Evolutionary conservation across 306 rosid genomes (phyloP).

Genomic region (Malus sieversii): DNA sequence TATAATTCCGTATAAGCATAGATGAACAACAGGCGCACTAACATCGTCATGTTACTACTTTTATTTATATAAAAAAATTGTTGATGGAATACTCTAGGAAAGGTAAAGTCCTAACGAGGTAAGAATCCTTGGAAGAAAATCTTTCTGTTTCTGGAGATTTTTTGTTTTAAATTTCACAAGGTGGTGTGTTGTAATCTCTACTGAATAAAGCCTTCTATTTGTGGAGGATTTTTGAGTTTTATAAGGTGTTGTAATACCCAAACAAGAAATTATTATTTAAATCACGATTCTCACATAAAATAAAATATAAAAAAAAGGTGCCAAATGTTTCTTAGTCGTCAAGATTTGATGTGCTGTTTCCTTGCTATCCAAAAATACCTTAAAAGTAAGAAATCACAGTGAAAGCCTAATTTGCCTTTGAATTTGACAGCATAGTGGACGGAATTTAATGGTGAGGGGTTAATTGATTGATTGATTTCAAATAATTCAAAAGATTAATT

Average conservation of each 20-base stretch:
- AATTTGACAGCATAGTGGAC: too few relatives aligned
- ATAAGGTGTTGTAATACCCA: not conserved
- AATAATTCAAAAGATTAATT: too few relatives aligned
- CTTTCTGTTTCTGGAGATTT: not conserved
- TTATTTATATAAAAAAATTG: too few relatives aligned
- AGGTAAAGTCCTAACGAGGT: not conserved
- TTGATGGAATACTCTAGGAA: not conserved
- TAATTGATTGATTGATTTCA: too few relatives aligned
- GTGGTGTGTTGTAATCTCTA: not conserved
- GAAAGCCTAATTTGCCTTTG: too few relatives aligned
- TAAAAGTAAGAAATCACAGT: not conserved
- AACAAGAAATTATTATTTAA: not conserved
- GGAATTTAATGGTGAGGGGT: rapidly evolving
- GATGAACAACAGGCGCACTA: not conserved
- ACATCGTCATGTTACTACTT: not conserved
- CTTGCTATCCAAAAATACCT: not conserved
- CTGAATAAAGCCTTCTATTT: not conserved
- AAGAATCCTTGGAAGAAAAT: not conserved
- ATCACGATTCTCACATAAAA: not conserved
- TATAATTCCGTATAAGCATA: not conserved
- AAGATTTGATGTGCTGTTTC: not conserved
- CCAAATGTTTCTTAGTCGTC: not conserved
- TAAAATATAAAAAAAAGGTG: not conserved
- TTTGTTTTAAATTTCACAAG: too few relatives aligned
- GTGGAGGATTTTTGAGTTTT: not conserved